Evolutionary conservation across 176 grass and related monocot species (phyloP).

Genomic region (Puya raimondii): DNA sequence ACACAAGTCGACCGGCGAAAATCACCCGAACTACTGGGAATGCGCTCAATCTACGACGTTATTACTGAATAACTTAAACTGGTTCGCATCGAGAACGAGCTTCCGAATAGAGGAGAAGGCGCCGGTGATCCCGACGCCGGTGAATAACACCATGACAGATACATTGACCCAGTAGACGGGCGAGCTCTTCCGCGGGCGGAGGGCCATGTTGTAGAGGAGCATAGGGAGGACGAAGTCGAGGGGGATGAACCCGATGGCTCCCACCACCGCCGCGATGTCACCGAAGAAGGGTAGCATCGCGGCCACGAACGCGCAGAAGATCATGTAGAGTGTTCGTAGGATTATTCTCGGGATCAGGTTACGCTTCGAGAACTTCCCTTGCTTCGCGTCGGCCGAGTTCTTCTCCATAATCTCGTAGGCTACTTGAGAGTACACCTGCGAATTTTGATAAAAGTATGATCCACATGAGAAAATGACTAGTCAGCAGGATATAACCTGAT

Average conservation of each 20-base stretch:
- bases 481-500: too few relatives aligned
- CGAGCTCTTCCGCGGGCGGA: constrained; percentile 35
- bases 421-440: constrained; percentile 71
- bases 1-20: too few relatives aligned
- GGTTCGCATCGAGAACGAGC: constrained; percentile 54
- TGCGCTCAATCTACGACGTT: constrained; percentile 47
- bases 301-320: constrained; percentile 50
- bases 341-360: constrained; percentile 60
- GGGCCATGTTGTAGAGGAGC: constrained; percentile 76
- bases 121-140: constrained; percentile 56
- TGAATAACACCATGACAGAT: constrained; percentile 63
- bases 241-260: constrained; percentile 74
- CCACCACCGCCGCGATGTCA: constrained; percentile 62
- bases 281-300: constrained; percentile 93
- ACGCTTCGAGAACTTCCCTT: constrained; percentile 46
- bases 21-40: too few relatives aligned
- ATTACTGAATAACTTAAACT: constrained; percentile 91
- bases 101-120: constrained; percentile 80
- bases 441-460: background rate
- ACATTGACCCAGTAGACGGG: constrained; percentile 41
- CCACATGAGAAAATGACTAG: too few relatives aligned
- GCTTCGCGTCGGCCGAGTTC: constrained; percentile 40
- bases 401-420: constrained; percentile 91
- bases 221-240: constrained; percentile 82
- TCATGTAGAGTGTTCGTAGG: constrained; percentile 59